These are phyloP conservation scores for Rhododendron henanense DNA, from an alignment of 148 eudicot species.

Conservation along the genomic window DNA sequence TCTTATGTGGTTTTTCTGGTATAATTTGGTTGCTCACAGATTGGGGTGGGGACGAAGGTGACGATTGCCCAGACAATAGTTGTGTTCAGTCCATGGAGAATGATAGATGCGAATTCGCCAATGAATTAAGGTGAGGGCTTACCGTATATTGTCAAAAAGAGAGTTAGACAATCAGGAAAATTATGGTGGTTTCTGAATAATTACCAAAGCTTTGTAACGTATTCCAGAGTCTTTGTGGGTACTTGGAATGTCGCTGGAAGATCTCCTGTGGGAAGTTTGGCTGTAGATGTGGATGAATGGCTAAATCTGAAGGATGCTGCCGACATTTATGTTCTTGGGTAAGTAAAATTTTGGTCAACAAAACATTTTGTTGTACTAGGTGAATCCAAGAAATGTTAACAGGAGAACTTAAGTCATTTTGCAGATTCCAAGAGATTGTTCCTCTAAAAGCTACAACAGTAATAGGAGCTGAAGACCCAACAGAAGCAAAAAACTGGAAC, in stretches of 20 bases:
- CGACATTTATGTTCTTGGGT: constrained; percentile 68
- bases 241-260: constrained; percentile 75
- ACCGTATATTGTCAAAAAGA: background rate
- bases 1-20: background rate
- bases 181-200: background rate
- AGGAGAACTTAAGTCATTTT: background rate
- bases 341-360: constrained; percentile 1
- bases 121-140: constrained; percentile 53
- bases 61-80: constrained; percentile 25
- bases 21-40: constrained; percentile 19
- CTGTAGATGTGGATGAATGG: constrained; percentile 66
- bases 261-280: constrained; percentile 51
- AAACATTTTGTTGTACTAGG: background rate
- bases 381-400: background rate
- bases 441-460: constrained; percentile 46
- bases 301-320: constrained; percentile 51
- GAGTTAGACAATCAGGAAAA: background rate
- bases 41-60: constrained; percentile 41
- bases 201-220: background rate
- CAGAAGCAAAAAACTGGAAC: constrained; percentile 57
- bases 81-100: constrained; percentile 27
- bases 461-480: constrained; percentile 52
- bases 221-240: constrained; percentile 54
- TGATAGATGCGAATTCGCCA: constrained; percentile 28
- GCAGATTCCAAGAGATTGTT: constrained; percentile 65